phyloP scores from a whole-genome alignment of 805 yeast genomes.

The Candida tammaniensis region DNA sequence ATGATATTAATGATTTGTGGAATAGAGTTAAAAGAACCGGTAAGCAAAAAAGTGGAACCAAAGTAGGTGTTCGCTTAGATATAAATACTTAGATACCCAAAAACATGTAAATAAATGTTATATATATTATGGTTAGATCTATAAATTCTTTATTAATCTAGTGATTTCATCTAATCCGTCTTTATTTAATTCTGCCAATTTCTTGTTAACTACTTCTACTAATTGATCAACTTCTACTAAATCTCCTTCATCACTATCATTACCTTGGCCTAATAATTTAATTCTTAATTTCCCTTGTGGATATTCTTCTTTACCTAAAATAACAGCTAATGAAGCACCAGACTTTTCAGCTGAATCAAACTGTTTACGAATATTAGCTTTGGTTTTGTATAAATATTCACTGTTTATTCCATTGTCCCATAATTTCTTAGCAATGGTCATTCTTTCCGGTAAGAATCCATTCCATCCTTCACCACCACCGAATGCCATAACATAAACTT shows the following conservation, averaged over 20 bases:
- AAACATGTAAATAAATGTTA: not conserved
- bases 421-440: constrained; percentile 74
- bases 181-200: constrained; percentile 35
- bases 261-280: constrained; percentile 86
- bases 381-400: constrained; percentile 88
- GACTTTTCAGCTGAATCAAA: constrained; percentile 96
- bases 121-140: constrained; percentile 8
- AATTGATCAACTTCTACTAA: constrained; percentile 62
- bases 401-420: constrained; percentile 90
- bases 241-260: constrained; percentile 81
- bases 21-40: constrained; percentile 73
- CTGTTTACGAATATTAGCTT: constrained; percentile 93
- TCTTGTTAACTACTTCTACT: constrained; percentile 43
- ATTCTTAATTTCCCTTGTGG: constrained; percentile 79
- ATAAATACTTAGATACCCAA: constrained; percentile 5
- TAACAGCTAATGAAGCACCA: constrained; percentile 88
- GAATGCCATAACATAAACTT: constrained; percentile 94
- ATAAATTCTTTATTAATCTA: constrained; percentile 57
- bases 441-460: constrained; percentile 89
- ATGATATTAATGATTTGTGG: constrained; percentile 68
- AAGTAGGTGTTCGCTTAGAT: constrained; percentile 15
- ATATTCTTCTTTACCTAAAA: constrained; percentile 92
- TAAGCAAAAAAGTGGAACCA: constrained; percentile 33
- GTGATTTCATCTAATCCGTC: constrained; percentile 65
- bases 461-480: constrained; percentile 98